Percentiles rank a stretch among this genome's conserved stretches.
Evolutionary conservation across 2,329 filamentous ascomycete species (phyloP).

Genomic region (Colletotrichum nymphaeae): DNA sequence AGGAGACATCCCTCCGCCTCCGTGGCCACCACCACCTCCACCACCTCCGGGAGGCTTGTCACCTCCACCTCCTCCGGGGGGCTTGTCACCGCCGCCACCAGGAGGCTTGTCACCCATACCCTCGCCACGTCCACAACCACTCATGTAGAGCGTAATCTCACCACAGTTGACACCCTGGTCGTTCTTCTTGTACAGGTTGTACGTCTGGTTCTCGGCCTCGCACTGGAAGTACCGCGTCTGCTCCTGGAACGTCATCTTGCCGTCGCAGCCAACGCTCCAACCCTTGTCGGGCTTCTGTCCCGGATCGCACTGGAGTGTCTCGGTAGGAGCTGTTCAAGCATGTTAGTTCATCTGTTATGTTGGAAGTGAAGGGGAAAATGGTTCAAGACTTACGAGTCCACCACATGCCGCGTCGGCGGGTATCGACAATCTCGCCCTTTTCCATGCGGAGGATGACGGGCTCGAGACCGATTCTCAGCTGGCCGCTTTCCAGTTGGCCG

Average conservation of each 20-base stretch:
- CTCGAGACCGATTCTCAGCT: slow-evolving; percentile 63
- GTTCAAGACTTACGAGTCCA: slow-evolving; percentile 62
- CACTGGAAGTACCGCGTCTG: slow-evolving; percentile 69
- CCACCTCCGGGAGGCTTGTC: background rate
- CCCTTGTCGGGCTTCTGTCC: slow-evolving; percentile 62
- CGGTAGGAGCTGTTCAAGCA: slow-evolving; percentile 57
- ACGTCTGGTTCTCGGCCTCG: slow-evolving; percentile 64
- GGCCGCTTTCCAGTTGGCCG: slow-evolving; percentile 71
- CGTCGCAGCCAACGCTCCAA: slow-evolving; percentile 66
- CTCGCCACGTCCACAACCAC: background rate
- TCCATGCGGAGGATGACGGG: slow-evolving; percentile 57
- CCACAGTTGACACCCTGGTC: slow-evolving; percentile 58
- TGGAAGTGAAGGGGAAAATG: background rate
- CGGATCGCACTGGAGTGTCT: slow-evolving; percentile 71
- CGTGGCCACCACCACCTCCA: background rate
- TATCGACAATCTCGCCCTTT: slow-evolving; percentile 66
- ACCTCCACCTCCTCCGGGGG: background rate
- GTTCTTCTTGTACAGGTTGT: slow-evolving; percentile 63
- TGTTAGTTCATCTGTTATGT: background rate
- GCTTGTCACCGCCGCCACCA: background rate
- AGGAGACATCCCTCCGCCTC: background rate
- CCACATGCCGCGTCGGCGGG: slow-evolving; percentile 69
- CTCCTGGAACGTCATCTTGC: slow-evolving; percentile 62
- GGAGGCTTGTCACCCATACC: background rate
- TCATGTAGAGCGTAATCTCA: slow-evolving; percentile 53